Base-by-base conservation (phyloP, 2,329 filamentous ascomycete genomes). In the Penicillium sp. region DNA sequence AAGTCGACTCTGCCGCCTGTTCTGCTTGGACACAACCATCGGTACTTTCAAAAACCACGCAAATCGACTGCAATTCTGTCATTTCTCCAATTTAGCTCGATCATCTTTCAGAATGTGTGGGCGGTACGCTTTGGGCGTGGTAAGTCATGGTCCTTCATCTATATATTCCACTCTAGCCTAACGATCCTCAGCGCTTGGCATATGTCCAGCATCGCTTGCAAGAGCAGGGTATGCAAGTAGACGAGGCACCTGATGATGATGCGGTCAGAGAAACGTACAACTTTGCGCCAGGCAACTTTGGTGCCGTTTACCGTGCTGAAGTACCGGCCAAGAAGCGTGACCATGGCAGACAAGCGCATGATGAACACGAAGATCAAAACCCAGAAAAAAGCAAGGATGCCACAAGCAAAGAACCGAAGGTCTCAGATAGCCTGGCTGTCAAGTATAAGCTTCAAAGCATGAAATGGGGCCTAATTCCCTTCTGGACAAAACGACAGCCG, bases 391-490 rank as follows among this genome's bases (percentile, higher is more conserved):
- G 29, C 40, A 52, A 32, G 24, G 22, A 45, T 8, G 45, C 50
- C 14, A 45, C 62, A 41, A 50, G 48, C 52, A 56, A 32, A 55
- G 67, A 47, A 60, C 10, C 2, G 5, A 48, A 54, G 10, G 16
- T 29, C 39, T 24, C 53, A 38, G 31, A 57, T 14, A 52, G 62
- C 50, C 64, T 64, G 27, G 70, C 76, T 54, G 79, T 80, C 9
- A 85, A 76, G 61, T 96, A 95, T 77, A 93, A 89, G 72, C 78
- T 99, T 8, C 92, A 97, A 70, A 81, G 86, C 2, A 97, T 97
- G 89, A 93, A 91, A 81, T 99, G 94, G 94, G 94, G 93, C 0
- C 81, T 99, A 6, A 81, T 97, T 13, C 93, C 94, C 0, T 96
- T 88, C 72, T 97, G 93, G 93, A 95, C 90, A 3, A 96, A 93